Percentiles rank a stretch among this genome's conserved stretches.
Conservation (phyloP, 495 filamentous ascomycete genomes). For the Lentithecium fluviatile region DNA sequence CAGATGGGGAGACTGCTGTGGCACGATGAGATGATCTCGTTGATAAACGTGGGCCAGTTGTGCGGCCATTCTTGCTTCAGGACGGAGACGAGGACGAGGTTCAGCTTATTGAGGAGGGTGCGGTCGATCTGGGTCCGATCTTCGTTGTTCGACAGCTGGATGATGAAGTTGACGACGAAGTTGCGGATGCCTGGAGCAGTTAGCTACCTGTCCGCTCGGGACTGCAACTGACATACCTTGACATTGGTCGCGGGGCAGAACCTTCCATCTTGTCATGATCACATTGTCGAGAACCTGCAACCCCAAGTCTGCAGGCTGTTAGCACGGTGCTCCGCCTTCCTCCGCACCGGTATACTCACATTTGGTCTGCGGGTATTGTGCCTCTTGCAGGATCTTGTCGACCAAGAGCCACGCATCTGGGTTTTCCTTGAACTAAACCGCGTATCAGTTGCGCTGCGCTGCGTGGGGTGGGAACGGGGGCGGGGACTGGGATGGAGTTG, state of each 20-base stretch:
- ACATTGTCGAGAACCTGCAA: slow-evolving; percentile 96
- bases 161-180: slow-evolving; percentile 97
- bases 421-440: slow-evolving; percentile 88
- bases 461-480: no score
- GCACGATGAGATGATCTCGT: slow-evolving; percentile 96
- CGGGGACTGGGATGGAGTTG: not conserved
- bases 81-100: slow-evolving; percentile 93
- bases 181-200: slow-evolving; percentile 78
- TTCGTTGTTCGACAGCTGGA: slow-evolving; percentile 84
- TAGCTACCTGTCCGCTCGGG: slow-evolving; percentile 2
- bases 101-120: slow-evolving; percentile 93
- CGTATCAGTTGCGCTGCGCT: slow-evolving; percentile 35
- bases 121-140: slow-evolving; percentile 77
- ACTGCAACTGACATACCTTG: slow-evolving; percentile 58
- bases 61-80: slow-evolving; percentile 99
- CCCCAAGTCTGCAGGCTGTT: slow-evolving; percentile 66
- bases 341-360: slow-evolving; percentile 57
- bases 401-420: slow-evolving; percentile 96
- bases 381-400: slow-evolving; percentile 88
- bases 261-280: slow-evolving; percentile 99
- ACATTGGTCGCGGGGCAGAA: slow-evolving; percentile 91
- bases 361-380: slow-evolving; percentile 92
- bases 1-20: slow-evolving; percentile 93
- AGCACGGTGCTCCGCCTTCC: slow-evolving; percentile 1
- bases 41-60: slow-evolving; percentile 99